These are phyloP conservation scores for Thalassiosira livingstoniorum DNA, from an alignment of 352 stramenopile species.

Conservation along the genomic window DNA sequence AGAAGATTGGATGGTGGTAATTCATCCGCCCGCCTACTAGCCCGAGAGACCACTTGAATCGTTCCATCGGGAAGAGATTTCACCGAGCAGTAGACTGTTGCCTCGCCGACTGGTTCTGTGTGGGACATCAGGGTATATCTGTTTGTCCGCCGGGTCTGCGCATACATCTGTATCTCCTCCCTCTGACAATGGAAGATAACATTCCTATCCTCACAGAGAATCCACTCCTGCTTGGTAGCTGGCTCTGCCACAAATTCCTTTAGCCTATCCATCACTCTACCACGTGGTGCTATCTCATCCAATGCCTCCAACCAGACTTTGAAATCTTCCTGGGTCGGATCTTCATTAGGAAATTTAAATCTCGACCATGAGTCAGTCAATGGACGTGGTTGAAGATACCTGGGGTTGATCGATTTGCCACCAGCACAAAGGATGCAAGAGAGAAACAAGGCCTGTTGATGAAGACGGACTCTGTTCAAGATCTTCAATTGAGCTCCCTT, in stretches of 20 bases:
- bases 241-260: not conserved
- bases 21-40: not conserved
- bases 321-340: not conserved
- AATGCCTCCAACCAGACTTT: constrained; percentile 4
- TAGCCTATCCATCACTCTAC: not conserved
- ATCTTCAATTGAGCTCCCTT: not conserved
- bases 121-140: not conserved
- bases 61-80: not conserved
- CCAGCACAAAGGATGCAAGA: constrained; percentile 21
- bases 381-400: constrained; percentile 1
- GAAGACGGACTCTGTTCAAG: constrained; percentile 24
- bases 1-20: not conserved
- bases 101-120: not conserved
- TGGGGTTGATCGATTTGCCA: constrained; percentile 12
- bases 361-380: not conserved
- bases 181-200: not conserved
- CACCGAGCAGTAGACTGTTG: not conserved
- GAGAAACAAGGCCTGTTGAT: constrained; percentile 37
- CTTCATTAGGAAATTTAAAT: constrained; percentile 13
- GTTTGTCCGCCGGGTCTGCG: not conserved
- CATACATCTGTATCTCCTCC: not conserved
- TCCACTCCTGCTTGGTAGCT: constrained; percentile 3
- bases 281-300: not conserved
- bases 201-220: not conserved
- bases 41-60: not conserved